Percentiles rank a stretch among this genome's conserved stretches.
phyloP scores from a whole-genome alignment of 2,329 filamentous ascomycete species.

The Berkeleyomyces basicola region DNA sequence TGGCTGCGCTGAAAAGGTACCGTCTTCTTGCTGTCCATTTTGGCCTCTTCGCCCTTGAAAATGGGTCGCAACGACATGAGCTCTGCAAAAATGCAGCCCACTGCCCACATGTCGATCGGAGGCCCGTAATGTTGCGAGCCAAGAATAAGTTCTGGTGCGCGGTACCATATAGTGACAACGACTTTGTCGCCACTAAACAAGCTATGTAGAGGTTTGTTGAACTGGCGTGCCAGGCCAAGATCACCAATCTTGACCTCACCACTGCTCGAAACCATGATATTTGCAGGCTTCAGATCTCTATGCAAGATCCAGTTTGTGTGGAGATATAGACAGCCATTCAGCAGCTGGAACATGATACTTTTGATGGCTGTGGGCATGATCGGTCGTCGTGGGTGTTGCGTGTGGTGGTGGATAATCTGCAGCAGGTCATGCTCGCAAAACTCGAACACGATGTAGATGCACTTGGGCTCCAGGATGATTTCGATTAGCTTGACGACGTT shows the following conservation, averaged over 20 bases:
- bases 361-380: conserved; percentile 82
- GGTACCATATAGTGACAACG: conserved; percentile 98
- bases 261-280: conserved; percentile 89
- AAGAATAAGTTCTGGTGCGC: conserved; percentile 81
- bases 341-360: conserved; percentile 86
- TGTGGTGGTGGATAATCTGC: conserved; percentile 97
- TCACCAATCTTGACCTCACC: conserved; percentile 93
- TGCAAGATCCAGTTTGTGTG: conserved; percentile 96
- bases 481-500: conserved; percentile 87
- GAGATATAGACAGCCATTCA: conserved; percentile 87
- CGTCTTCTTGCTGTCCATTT: conserved; percentile 96
- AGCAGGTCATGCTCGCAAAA: conserved; percentile 95
- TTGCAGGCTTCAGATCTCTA: conserved; percentile 90
- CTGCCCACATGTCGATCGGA: conserved; percentile 92
- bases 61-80: conserved; percentile 79
- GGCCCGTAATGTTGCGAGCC: conserved; percentile 94
- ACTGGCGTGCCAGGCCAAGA: conserved; percentile 76
- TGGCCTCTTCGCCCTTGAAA: conserved; percentile 96
- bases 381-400: conserved; percentile 68
- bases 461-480: conserved; percentile 96
- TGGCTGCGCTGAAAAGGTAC: conserved; percentile 96
- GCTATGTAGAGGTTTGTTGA: conserved; percentile 83
- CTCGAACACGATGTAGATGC: conserved; percentile 98
- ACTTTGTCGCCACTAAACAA: conserved; percentile 94
- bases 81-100: conserved; percentile 96